Conservation (phyloP, 2,329 filamentous ascomycete species). For the Daldinia sp. region DNA sequence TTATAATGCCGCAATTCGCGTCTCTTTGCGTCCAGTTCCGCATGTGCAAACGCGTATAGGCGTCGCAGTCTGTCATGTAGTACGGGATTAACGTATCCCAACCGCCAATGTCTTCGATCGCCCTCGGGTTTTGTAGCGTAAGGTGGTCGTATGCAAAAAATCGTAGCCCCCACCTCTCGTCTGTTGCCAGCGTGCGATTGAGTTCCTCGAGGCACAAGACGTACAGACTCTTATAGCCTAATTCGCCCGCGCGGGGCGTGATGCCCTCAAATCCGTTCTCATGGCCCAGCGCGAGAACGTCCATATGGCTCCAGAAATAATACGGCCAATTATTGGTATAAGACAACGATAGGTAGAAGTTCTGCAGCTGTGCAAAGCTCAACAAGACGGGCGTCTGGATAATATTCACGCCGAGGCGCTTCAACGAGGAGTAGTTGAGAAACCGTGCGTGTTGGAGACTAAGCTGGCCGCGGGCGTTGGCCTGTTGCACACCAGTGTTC, state of each 20-base stretch:
- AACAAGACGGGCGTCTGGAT: conserved; percentile 60
- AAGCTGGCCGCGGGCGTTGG: conserved; percentile 58
- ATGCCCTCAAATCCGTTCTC: conserved; percentile 51
- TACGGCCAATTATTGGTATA: conserved; percentile 54
- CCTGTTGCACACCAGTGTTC: conserved; percentile 64
- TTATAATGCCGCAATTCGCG: conserved; percentile 53
- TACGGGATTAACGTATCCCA: conserved; percentile 68
- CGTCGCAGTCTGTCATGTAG: conserved; percentile 66
- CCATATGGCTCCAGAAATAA: conserved; percentile 68
- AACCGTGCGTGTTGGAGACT: conserved; percentile 64
- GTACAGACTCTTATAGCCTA: conserved; percentile 54
- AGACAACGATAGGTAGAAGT: conserved; percentile 59
- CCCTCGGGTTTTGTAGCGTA: conserved; percentile 62
- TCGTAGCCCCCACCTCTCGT: conserved; percentile 58
- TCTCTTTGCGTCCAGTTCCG: conserved; percentile 53
- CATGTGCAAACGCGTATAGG: conserved; percentile 60
- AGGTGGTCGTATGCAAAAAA: conserved; percentile 68
- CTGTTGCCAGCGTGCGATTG: conserved; percentile 43
- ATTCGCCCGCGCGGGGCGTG: conserved; percentile 45
- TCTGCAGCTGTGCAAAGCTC: conserved; percentile 64
- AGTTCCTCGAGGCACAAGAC: conserved; percentile 51
- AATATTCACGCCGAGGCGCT: conserved; percentile 61
- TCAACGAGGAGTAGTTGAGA: conserved; percentile 60
- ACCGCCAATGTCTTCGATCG: conserved; percentile 59
- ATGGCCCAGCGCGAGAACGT: conserved; percentile 56